These are phyloP conservation scores for Mariannaea sp. DNA, from an alignment of 2,329 filamentous ascomycete genomes.

Conservation along the genomic window DNA sequence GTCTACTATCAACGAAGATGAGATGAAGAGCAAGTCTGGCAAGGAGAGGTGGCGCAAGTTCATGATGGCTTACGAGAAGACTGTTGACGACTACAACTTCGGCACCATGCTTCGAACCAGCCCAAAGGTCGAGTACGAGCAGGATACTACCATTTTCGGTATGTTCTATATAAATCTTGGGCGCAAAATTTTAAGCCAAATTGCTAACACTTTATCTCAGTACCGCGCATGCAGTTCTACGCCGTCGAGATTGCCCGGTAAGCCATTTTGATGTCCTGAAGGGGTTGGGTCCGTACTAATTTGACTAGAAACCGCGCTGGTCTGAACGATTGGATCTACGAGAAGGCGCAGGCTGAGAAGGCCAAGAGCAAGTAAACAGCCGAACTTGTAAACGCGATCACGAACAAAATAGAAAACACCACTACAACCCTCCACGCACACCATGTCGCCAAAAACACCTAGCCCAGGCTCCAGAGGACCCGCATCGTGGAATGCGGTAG, in stretches of 20 bases:
- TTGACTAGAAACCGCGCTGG: slow-evolving; percentile 79
- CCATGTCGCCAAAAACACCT: slow-evolving; percentile 10
- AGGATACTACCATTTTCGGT: slow-evolving; percentile 93
- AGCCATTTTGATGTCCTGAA: too few relatives aligned
- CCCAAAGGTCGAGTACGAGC: slow-evolving; percentile 81
- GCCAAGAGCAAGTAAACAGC: slow-evolving; percentile 20
- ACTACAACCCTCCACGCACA: not conserved
- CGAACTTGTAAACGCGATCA: not conserved
- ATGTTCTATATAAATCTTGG: not conserved
- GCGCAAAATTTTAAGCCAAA: too few relatives aligned
- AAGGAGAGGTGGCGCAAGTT: slow-evolving; percentile 96
- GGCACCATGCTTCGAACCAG: slow-evolving; percentile 87
- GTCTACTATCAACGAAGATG: slow-evolving; percentile 81
- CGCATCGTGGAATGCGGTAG: slow-evolving; percentile 1
- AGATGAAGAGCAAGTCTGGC: slow-evolving; percentile 96
- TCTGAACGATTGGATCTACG: slow-evolving; percentile 96
- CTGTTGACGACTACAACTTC: slow-evolving; percentile 96
- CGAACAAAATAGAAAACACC: not conserved
- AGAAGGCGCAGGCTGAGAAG: slow-evolving; percentile 72
- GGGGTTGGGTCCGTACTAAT: too few relatives aligned
- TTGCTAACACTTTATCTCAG: slow-evolving; percentile 36
- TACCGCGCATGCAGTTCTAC: slow-evolving; percentile 64
- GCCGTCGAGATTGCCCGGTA: slow-evolving; percentile 55
- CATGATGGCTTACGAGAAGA: slow-evolving; percentile 92
- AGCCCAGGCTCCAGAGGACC: not conserved